phyloP scores from a whole-genome alignment of 2,329 filamentous ascomycete genomes.

The Trichoderma sp. region DNA sequence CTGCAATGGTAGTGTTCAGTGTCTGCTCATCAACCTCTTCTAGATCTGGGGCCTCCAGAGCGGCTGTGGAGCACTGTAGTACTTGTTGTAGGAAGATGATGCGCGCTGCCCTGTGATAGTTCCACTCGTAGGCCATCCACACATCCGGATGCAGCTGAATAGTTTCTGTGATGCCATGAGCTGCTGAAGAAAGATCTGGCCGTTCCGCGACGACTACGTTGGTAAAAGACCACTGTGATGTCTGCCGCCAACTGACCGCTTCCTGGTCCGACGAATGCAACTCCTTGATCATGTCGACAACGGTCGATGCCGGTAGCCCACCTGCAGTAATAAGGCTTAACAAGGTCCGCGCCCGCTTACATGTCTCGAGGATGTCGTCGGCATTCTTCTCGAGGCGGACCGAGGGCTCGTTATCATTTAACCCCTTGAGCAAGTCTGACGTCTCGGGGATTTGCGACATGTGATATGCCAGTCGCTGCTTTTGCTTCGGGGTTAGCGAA shows the following conservation, averaged over 20 bases:
- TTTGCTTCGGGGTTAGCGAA: not conserved
- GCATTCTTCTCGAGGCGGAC: conserved; percentile 34
- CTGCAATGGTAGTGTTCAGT: not conserved
- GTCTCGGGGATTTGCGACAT: conserved; percentile 34
- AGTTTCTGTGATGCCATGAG: not conserved
- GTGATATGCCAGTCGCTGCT: not conserved
- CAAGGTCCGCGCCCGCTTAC: conserved; percentile 31
- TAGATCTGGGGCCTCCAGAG: not conserved
- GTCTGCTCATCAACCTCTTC: not conserved
- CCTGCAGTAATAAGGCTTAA: not conserved
- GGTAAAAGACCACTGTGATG: conserved; percentile 38
- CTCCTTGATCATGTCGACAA: conserved; percentile 33
- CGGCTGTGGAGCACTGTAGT: conserved; percentile 31
- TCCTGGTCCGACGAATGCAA: conserved; percentile 35
- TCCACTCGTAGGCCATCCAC: conserved; percentile 46
- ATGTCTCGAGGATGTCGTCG: conserved; percentile 32
- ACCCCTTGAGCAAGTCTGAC: conserved; percentile 32
- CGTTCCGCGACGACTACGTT: conserved; percentile 23
- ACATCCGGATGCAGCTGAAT: conserved; percentile 41
- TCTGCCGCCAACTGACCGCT: conserved; percentile 34
- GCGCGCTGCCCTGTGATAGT: conserved; percentile 41
- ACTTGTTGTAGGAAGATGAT: conserved; percentile 41
- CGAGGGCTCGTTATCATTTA: conserved; percentile 33
- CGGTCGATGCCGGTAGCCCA: not conserved
- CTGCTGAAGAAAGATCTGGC: conserved; percentile 1